Evolutionary conservation across 2,329 filamentous ascomycete genomes (phyloP).

Genomic region (Trichoderma sp.): DNA sequence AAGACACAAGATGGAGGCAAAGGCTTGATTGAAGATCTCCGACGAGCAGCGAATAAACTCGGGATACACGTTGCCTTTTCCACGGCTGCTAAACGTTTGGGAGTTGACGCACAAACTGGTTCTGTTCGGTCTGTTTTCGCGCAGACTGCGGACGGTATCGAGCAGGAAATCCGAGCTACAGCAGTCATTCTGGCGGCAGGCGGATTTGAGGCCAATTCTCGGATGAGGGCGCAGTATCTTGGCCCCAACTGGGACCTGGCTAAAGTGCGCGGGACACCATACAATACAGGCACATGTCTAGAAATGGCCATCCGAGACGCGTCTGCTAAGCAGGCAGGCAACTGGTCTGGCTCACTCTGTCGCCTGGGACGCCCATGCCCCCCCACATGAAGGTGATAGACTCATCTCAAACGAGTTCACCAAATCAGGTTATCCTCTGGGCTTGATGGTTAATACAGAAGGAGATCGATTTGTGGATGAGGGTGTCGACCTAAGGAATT

Average conservation of each 20-base stretch:
- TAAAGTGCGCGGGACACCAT: background rate
- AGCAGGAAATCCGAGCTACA: background rate
- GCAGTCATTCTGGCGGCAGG: background rate
- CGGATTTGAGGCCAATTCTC: background rate
- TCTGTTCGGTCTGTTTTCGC: background rate
- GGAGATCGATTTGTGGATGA: conserved; percentile 65
- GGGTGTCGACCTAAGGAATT: conserved; percentile 57
- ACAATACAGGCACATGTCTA: background rate
- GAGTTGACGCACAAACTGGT: background rate
- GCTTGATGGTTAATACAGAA: conserved; percentile 59
- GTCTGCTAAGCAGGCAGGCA: background rate
- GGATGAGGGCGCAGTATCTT: background rate
- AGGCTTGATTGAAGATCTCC: background rate
- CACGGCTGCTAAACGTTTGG: background rate
- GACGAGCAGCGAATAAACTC: background rate
- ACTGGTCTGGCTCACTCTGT: conserved; percentile 58
- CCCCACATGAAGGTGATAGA: conserved; percentile 52
- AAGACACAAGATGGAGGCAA: background rate
- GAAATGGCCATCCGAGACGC: background rate
- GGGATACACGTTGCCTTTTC: background rate
- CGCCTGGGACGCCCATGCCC: conserved; percentile 63
- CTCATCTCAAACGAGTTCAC: conserved; percentile 64
- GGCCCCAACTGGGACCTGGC: background rate
- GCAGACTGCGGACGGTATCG: background rate
- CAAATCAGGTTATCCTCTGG: conserved; percentile 66